Evolutionary conservation across 768 basidiomycete genomes (phyloP), one percentile per base, ranked within the genome.

Genomic region (Cystobasidium ongulense): DNA sequence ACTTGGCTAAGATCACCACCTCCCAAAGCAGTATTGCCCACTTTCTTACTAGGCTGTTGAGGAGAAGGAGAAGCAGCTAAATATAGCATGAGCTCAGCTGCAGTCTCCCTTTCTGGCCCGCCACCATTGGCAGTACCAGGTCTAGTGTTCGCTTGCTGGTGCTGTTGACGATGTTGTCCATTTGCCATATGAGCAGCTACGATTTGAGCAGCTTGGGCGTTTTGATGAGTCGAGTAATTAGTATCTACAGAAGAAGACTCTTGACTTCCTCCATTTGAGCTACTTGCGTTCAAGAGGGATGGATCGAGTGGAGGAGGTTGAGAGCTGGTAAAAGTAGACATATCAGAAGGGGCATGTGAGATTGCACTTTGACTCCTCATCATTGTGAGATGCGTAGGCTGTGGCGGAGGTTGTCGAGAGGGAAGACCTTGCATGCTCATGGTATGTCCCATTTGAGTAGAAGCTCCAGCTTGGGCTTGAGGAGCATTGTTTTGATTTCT

Each of bases 41-140:
- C 29, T 63, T 46, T 46, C 41, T 65, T 64, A 41, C 29, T 52
- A 4, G 64, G 31, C 39, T 75, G 76, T 8, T 65, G 63, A 0
- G 78, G 78, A 17, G 61, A 66, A 1, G 78, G 78, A 11, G 72
- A 75, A 21, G 73, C 66, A 0, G 78, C 78, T 38, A 79, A 74
- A 71, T 62, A 78, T 31, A 79, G 78, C 77, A 79, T 78, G 11
- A 78, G 59, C 41, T 79, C 78, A 0, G 78, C 78, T 13, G 76
- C 72, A 31, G 62, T 50, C 53, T 75, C 64, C 31, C 59, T 46
- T 2, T 68, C 73, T 18, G 29, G 41, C 29, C 36, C 62, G 10
- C 25, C 33, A 36, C 33, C 66, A 27, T 13, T 68, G 17, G 31
- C 66, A 29, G 66, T 46, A 53, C 66, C 27, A 46, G 66, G 39